Conservation (phyloP, 2,329 filamentous ascomycete species). For the Onygenales sp. region DNA sequence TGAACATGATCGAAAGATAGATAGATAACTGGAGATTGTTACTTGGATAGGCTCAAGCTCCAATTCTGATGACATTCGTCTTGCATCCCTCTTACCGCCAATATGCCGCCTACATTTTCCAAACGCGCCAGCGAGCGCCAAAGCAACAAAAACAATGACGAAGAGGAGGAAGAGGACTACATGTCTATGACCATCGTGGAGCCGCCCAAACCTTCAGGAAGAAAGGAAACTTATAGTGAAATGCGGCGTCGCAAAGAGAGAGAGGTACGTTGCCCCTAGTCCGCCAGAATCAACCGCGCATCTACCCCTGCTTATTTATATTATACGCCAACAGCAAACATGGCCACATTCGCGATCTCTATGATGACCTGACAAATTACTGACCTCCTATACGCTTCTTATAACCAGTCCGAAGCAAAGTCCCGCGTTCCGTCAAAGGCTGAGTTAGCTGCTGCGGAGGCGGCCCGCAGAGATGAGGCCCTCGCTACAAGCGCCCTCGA, state of each 20-base stretch:
- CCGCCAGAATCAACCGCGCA: slow-evolving; percentile 21
- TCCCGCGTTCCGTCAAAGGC: slow-evolving; percentile 64
- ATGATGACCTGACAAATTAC: background rate
- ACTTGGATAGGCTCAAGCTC: background rate
- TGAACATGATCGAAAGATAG: background rate
- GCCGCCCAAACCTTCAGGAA: slow-evolving; percentile 27
- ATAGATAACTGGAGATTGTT: no score
- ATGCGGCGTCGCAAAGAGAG: slow-evolving; percentile 44
- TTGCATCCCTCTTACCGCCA: background rate
- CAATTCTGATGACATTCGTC: background rate
- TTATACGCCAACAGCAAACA: slow-evolving; percentile 12
- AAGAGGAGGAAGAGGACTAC: slow-evolving; percentile 84
- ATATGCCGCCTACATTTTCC: background rate
- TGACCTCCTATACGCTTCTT: slow-evolving; percentile 4
- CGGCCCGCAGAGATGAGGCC: slow-evolving; percentile 61
- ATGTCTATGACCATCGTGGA: slow-evolving; percentile 91
- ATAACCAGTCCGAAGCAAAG: slow-evolving; percentile 53
- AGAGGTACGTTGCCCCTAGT: slow-evolving; percentile 28
- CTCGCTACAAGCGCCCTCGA: slow-evolving; percentile 66
- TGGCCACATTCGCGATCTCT: background rate
- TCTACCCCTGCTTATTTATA: slow-evolving; percentile 47
- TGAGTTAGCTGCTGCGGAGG: slow-evolving; percentile 67
- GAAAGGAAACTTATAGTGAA: slow-evolving; percentile 55
- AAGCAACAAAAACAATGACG: slow-evolving; percentile 11
- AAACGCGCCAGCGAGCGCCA: background rate